Evolutionary conservation across 352 stramenopile genomes (phyloP).

Genomic region (Peronosclerospora sorghi): DNA sequence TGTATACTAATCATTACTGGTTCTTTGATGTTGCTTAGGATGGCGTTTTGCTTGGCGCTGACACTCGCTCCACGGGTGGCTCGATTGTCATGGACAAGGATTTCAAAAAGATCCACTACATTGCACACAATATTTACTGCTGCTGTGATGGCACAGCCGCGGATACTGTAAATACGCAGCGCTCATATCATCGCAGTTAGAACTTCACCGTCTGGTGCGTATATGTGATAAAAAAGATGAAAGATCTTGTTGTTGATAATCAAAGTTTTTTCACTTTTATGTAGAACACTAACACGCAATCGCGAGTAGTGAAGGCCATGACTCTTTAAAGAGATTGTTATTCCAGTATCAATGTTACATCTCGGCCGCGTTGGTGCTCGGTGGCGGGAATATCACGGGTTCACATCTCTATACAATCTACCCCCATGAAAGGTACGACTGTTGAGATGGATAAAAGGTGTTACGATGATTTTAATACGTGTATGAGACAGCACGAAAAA

Average conservation of each 20-base stretch:
- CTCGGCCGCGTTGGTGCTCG: too few relatives aligned
- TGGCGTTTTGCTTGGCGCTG: constrained; percentile 93
- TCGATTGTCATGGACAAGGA: constrained; percentile 98
- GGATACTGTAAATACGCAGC: constrained; percentile 92
- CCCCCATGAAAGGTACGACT: constrained; percentile 88
- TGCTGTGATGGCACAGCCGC: constrained; percentile 95
- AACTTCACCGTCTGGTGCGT: too few relatives aligned
- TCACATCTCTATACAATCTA: constrained; percentile 97
- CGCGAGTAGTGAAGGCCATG: too few relatives aligned
- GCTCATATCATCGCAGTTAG: constrained; percentile 80
- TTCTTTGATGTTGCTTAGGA: too few relatives aligned
- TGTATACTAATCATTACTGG: too few relatives aligned
- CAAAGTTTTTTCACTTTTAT: too few relatives aligned
- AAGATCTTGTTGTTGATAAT: neutral
- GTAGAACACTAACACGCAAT: too few relatives aligned
- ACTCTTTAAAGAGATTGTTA: too few relatives aligned
- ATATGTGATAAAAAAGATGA: constrained; percentile 79
- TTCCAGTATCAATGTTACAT: too few relatives aligned
- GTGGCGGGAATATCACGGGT: constrained; percentile 92
- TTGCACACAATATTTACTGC: constrained; percentile 99
- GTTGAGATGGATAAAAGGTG: too few relatives aligned
- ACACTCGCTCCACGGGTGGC: constrained; percentile 94
- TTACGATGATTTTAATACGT: too few relatives aligned
- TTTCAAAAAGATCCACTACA: constrained; percentile 99
- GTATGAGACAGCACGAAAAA: constrained; percentile 86